Conservation (phyloP, 148 eudicot species). For the Euryodendron excelsum region DNA sequence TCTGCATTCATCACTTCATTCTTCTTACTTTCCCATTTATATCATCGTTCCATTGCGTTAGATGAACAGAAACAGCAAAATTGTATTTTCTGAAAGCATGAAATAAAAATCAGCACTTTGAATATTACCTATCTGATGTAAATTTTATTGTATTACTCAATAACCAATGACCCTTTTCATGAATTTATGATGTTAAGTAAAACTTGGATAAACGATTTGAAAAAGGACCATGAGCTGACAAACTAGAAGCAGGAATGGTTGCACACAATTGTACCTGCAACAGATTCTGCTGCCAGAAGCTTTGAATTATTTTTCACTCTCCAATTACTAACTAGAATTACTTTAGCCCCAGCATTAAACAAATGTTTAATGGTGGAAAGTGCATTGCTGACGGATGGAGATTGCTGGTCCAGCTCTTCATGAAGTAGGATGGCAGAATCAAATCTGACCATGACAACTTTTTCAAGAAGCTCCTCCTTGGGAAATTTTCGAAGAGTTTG, state of each 20-base stretch:
- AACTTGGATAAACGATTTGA: neutral
- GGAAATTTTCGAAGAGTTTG: constrained; percentile 68
- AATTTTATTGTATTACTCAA: neutral
- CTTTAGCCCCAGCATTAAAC: constrained; percentile 55
- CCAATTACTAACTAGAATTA: constrained; percentile 68
- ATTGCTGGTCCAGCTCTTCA: constrained; percentile 27
- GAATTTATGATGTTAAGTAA: neutral
- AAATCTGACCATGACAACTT: constrained; percentile 75
- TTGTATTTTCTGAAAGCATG: constrained; percentile 5
- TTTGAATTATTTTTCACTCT: constrained; percentile 30
- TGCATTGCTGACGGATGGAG: constrained; percentile 33
- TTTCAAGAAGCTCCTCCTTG: constrained; percentile 50
- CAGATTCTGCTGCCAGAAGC: constrained; percentile 39
- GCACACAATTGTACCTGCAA: constrained; percentile 45
- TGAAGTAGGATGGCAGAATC: constrained; percentile 57
- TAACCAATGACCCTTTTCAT: neutral
- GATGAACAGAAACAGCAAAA: neutral
- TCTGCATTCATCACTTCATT: neutral
- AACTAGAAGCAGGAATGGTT: neutral
- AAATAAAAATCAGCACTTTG: neutral
- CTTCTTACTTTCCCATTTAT: neutral
- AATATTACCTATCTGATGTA: neutral
- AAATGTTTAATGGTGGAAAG: constrained; percentile 55
- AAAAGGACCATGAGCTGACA: constrained; percentile 6
- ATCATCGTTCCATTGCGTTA: neutral